Percentiles rank a stretch among this genome's conserved stretches.
Conservation (phyloP, 1,284 basidiomycete genomes). For the Rhodofomes roseus region DNA sequence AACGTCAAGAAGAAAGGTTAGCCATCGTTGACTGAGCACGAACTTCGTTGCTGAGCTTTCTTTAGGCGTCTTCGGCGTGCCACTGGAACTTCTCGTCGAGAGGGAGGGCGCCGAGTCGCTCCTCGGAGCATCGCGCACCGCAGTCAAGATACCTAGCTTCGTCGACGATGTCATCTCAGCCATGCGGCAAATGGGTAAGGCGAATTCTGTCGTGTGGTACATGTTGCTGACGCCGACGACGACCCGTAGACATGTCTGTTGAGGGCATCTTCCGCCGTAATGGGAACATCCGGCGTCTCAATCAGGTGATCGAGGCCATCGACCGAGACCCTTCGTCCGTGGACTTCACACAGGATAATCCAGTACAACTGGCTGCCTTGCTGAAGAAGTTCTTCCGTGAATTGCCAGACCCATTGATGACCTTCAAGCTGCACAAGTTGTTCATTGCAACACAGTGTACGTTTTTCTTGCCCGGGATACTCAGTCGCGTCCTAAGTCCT, state of each 20-base stretch:
- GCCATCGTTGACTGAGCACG: constrained; percentile 21
- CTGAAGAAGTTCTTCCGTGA: constrained; percentile 98
- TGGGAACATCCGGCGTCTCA: constrained; percentile 92
- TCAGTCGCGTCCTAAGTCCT: neutral
- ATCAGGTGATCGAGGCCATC: constrained; percentile 87
- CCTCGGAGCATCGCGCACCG: constrained; percentile 83
- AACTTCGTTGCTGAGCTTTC: constrained; percentile 3
- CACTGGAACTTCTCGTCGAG: constrained; percentile 93
- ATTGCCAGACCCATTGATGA: constrained; percentile 94
- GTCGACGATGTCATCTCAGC: constrained; percentile 97
- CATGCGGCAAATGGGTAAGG: constrained; percentile 97
- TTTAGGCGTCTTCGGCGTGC: constrained; percentile 85
- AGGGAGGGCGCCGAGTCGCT: constrained; percentile 92
- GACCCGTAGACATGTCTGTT: constrained; percentile 86
- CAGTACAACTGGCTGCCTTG: constrained; percentile 94
- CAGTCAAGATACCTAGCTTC: constrained; percentile 91
- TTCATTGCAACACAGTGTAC: constrained; percentile 87
- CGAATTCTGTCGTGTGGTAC: constrained; percentile 1
- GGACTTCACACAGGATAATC: constrained; percentile 92
- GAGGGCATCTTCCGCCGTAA: constrained; percentile 99
- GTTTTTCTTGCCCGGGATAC: constrained; percentile 30
- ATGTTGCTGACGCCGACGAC: neutral
- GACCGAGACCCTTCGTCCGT: constrained; percentile 91
- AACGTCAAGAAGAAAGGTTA: constrained; percentile 86
- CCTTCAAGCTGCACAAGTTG: constrained; percentile 88